Base-by-base conservation (phyloP, 1,139 yeast species). In the Lodderomyces orthopsilosis region DNA sequence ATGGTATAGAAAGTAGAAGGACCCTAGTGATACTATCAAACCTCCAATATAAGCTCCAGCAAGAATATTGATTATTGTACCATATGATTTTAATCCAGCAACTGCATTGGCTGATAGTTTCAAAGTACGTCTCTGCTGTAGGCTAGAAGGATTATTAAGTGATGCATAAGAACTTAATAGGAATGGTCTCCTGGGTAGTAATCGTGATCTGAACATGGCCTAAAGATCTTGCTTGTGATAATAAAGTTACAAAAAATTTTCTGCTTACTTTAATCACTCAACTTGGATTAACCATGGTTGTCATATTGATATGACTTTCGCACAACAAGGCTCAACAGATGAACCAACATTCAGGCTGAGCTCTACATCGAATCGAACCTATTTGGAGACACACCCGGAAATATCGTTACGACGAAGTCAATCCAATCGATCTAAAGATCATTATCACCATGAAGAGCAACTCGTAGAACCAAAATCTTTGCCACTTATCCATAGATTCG, bases 11-110 rank as follows among this genome's bases (percentile, higher is more conserved):
- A 73, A 59, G 50, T 66, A 71, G 27, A 72, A 57, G 59, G 68
- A 69, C 3, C 73, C 75, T 18, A 61, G 48, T 41, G 70, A 66
- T 1, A 72, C 72, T 10, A 70, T 38, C 28, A 70, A 57, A 1
- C 74, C 73, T 5, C 77, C 77, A 39, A 71, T 55, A 51, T 73
- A 73, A 10, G 74, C 75, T 2, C 76, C 77, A 3, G 74, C 71
- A 8, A 69, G 37, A 19, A 70, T 62, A 49, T 70, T 71, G 27
- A 38, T 19, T 12, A 28, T 6, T 14, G 41, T 9, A 4, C 41
- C 41, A 13, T 32, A 38, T 8, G 30, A 24, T 14, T 21, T 38
- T 19, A 38, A 30, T 12, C 41, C 35, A 6, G 41, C 30, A 14
- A 22, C 26, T 17, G 41, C 24, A 27, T 35, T 35, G 17, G 43